Conservation (phyloP, 2,329 filamentous ascomycete species). For the Xylariomycetidae sp. region DNA sequence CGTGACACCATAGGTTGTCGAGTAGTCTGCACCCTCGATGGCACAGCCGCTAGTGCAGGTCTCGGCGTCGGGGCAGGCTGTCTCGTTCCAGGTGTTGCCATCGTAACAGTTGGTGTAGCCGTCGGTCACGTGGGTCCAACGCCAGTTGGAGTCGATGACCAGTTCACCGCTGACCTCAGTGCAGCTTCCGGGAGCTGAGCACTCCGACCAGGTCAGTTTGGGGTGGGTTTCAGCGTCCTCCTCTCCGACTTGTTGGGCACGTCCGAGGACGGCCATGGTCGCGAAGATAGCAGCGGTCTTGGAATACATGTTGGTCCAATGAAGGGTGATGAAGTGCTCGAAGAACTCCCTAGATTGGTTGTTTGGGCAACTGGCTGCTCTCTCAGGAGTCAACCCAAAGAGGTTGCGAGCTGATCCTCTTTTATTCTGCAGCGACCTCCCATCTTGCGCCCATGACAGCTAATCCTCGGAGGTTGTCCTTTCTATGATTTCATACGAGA, state of each 20-base stretch:
- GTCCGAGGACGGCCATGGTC: not conserved
- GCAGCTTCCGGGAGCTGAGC: conserved; percentile 36
- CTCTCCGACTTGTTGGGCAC: not conserved
- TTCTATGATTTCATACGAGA: not conserved
- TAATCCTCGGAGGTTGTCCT: not conserved
- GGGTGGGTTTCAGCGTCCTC: conserved; percentile 36
- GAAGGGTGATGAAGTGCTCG: not conserved
- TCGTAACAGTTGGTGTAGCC: conserved; percentile 42
- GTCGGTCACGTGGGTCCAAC: conserved; percentile 39
- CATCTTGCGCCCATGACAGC: not conserved
- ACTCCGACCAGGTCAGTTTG: conserved; percentile 38
- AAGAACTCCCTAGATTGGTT: not conserved
- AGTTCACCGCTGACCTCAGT: conserved; percentile 35
- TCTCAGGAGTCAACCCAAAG: not conserved
- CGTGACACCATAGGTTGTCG: conserved; percentile 39
- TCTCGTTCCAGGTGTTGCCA: conserved; percentile 32
- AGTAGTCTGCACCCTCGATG: conserved; percentile 38
- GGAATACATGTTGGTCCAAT: not conserved
- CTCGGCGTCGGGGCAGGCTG: conserved; percentile 29
- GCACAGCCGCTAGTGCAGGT: conserved; percentile 36
- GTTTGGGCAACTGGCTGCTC: too few relatives aligned
- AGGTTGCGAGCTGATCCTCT: not conserved
- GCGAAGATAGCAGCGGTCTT: not conserved
- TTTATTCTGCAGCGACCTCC: not conserved
- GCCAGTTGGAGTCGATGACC: conserved; percentile 46